Evolutionary conservation across 306 rosid species (phyloP).

Genomic region (Trichosanthes cucumerina): DNA sequence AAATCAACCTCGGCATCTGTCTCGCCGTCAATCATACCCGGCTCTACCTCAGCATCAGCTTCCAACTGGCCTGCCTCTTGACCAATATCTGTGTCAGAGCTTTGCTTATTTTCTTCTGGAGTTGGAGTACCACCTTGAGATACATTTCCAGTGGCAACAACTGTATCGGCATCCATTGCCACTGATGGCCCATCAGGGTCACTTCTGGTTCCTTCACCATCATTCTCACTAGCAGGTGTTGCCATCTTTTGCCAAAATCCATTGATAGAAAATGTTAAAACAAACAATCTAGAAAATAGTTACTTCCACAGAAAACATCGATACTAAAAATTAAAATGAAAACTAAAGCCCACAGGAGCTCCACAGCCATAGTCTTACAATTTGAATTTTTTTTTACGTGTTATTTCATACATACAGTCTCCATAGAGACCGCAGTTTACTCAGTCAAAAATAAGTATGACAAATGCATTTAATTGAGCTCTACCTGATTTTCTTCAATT

Average conservation of each 20-base stretch:
- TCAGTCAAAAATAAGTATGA: background rate
- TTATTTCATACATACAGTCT: background rate
- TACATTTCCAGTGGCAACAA: constrained; percentile 23
- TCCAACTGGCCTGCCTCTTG: constrained; percentile 86
- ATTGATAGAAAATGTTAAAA: background rate
- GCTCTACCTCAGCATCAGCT: constrained; percentile 68
- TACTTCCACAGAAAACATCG: background rate
- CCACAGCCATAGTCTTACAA: background rate
- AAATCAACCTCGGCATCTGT: constrained; percentile 66
- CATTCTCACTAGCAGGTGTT: constrained; percentile 54
- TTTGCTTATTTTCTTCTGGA: constrained; percentile 67
- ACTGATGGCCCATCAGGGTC: constrained; percentile 36
- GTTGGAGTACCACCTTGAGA: constrained; percentile 57
- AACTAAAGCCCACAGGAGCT: constrained; percentile 9
- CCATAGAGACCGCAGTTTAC: background rate
- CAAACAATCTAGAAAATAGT: background rate
- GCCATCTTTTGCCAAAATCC: constrained; percentile 28
- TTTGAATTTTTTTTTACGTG: background rate
- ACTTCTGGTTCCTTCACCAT: constrained; percentile 53
- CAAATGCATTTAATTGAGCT: background rate
- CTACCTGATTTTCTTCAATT: constrained; percentile 79
- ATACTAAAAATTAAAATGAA: background rate
- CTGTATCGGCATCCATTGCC: constrained; percentile 53
- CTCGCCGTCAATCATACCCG: constrained; percentile 78
- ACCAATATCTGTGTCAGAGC: constrained; percentile 65